Evolutionary conservation across 2,329 filamentous ascomycete genomes (phyloP).

Genomic region (Pseudogymnoascus sp.): DNA sequence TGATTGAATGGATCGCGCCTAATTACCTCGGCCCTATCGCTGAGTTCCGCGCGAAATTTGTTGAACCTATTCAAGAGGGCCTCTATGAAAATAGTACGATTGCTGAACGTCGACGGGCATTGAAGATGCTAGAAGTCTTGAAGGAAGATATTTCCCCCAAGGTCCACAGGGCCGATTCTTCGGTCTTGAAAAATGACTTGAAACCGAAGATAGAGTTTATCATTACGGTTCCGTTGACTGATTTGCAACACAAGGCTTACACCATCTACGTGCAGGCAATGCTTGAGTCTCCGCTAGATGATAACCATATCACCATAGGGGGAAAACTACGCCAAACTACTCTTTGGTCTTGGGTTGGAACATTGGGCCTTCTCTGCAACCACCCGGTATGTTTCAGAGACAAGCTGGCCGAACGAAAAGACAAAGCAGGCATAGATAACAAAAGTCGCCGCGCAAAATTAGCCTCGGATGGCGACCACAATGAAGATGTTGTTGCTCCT

Average conservation of each 20-base stretch:
- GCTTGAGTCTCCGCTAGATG: constrained; percentile 15
- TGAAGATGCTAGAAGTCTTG: constrained; percentile 62
- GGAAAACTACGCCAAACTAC: constrained; percentile 33
- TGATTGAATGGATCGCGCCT: constrained; percentile 81
- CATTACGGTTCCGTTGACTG: constrained; percentile 62
- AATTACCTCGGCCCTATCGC: constrained; percentile 61
- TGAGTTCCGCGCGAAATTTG: constrained; percentile 66
- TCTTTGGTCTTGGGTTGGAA: constrained; percentile 47
- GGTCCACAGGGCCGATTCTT: constrained; percentile 66
- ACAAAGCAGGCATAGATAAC: constrained; percentile 7
- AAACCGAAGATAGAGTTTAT: constrained; percentile 76
- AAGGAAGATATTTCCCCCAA: constrained; percentile 69
- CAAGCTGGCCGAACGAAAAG: constrained; percentile 38
- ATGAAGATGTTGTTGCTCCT: constrained; percentile 11
- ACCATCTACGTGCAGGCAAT: constrained; percentile 39
- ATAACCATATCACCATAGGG: constrained; percentile 25
- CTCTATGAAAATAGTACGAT: constrained; percentile 56
- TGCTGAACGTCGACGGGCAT: constrained; percentile 47
- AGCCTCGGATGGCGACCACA: constrained; percentile 12
- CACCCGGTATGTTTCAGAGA: constrained; percentile 42
- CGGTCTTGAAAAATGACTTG: constrained; percentile 56
- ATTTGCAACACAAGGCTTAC: constrained; percentile 59
- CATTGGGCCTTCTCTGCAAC: constrained; percentile 48
- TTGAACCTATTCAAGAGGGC: constrained; percentile 64
- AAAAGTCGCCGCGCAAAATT: not conserved